Base-by-base conservation (phyloP, 441 rosid species). In the Macaranga tanarius region DNA sequence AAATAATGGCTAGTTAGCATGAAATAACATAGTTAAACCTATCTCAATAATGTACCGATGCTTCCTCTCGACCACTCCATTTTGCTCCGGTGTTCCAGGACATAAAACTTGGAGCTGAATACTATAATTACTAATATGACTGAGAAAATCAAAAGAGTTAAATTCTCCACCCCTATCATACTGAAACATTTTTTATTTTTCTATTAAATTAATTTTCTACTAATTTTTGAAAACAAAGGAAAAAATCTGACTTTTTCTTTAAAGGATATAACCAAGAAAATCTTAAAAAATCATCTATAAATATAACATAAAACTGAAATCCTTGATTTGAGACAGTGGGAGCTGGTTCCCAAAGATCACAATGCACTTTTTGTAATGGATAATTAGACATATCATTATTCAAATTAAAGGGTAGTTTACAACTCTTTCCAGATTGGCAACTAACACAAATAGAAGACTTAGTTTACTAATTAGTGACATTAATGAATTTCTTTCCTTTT, bases 361-460 rank as follows among this genome's bases (percentile, higher is more conserved):
- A 62, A n/a, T 31, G 66, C 31, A 64, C 34, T 23, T 64, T 64
- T 45, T 64, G 5, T 20, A 13, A 64, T 7, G 68, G 31, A 64
- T 20, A 64, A 44, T 64, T 23, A 38, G 38, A 44, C 19, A 44
- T 20, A 5, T 22, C 7, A 22, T 20, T 62, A 62, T 62, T 62
- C 1, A 62, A 62, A 20, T 20, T 62, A 4, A 62, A 62, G 15
- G 17, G 67, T 44, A 2, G 10, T 22, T 22, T 64, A 45, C 34
- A 64, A 44, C 55, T 64, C 20, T 64, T 64, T 64, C 20, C 10
- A n/a, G 10, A 44, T 22, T 64, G 54, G 11, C 34, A 64, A 45
- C 68, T 64, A 64, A 2, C 20, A 23, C 5, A 64, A 22, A 64
- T 20, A 9, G 31, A 20, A 20, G 54, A 4, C 0, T 44, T 45